Conservation (phyloP, 1,284 basidiomycete genomes). For the Crucibulum parvulum region DNA sequence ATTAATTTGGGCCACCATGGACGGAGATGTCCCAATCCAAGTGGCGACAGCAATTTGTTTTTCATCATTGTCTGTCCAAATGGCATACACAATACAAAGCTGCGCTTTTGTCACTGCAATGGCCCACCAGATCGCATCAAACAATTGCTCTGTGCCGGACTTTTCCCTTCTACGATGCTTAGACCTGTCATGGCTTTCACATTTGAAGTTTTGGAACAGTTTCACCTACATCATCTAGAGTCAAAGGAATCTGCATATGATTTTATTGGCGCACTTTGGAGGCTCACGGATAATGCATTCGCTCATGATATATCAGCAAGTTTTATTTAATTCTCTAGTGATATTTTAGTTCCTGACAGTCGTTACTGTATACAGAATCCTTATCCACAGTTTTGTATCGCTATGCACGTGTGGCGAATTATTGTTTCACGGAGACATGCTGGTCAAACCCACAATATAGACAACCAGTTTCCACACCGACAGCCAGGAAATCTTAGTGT, state of each 20-base stretch:
- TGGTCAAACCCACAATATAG: neutral
- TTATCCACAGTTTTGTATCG: neutral
- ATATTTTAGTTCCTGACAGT: neutral
- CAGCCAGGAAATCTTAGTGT: neutral
- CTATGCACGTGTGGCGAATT: neutral
- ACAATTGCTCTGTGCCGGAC: conserved; percentile 27
- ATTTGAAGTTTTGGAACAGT: conserved; percentile 30
- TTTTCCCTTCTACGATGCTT: conserved; percentile 34
- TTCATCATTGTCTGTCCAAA: conserved; percentile 24
- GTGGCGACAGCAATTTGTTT: neutral
- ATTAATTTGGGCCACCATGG: conserved; percentile 27
- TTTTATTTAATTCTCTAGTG: neutral
- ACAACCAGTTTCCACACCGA: neutral
- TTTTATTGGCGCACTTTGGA: conserved; percentile 23
- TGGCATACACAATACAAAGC: conserved; percentile 18
- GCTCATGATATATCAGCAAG: conserved; percentile 16
- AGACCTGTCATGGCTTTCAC: conserved; percentile 30
- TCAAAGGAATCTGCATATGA: conserved; percentile 32
- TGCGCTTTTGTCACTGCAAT: conserved; percentile 20
- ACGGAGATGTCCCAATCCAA: conserved; percentile 10
- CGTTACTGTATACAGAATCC: neutral
- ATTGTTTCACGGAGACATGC: neutral
- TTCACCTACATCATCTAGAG: conserved; percentile 29
- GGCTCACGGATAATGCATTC: conserved; percentile 20
- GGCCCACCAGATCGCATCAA: neutral